Percentiles rank a stretch among this genome's conserved stretches.
phyloP scores from a whole-genome alignment of 805 yeast genomes.

The Phaffomyces opuntiae region DNA sequence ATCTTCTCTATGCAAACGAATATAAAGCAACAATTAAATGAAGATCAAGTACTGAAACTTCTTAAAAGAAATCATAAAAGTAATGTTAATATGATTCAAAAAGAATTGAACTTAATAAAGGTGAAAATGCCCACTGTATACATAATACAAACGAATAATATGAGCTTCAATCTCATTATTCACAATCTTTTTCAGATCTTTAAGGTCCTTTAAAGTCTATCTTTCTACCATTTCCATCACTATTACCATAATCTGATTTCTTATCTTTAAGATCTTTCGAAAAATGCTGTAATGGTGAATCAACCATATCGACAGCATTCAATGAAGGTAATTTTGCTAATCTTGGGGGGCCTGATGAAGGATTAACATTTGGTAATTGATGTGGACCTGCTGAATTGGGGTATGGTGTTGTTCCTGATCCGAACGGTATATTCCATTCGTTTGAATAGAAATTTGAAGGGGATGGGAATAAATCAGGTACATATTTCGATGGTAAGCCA shows the following conservation, averaged over 20 bases:
- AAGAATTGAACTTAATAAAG: no score
- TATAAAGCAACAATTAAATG: no score
- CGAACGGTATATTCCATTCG: constrained; percentile 47
- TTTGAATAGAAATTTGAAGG: constrained; percentile 70
- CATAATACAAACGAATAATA: neutral
- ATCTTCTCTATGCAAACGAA: no score
- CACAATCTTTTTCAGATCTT: neutral
- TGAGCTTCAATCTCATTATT: neutral
- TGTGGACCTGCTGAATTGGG: constrained; percentile 25
- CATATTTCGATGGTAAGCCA: constrained; percentile 63
- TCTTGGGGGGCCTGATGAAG: constrained; percentile 4
- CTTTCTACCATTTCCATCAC: constrained; percentile 1
- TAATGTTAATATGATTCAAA: no score
- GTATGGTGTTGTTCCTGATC: constrained; percentile 32
- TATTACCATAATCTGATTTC: neutral
- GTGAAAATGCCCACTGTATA: neutral
- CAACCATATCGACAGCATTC: constrained; percentile 4
- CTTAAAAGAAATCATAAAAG: no score
- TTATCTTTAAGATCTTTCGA: constrained; percentile 6
- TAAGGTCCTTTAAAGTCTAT: constrained; percentile 7
- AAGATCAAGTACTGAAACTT: no score
- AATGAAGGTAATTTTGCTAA: constrained; percentile 5
- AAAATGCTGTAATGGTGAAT: constrained; percentile 14
- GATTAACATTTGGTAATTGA: constrained; percentile 11
- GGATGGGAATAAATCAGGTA: constrained; percentile 69